Evolutionary conservation across 495 filamentous ascomycete genomes (phyloP).

Genomic region (Xylaria scruposa): DNA sequence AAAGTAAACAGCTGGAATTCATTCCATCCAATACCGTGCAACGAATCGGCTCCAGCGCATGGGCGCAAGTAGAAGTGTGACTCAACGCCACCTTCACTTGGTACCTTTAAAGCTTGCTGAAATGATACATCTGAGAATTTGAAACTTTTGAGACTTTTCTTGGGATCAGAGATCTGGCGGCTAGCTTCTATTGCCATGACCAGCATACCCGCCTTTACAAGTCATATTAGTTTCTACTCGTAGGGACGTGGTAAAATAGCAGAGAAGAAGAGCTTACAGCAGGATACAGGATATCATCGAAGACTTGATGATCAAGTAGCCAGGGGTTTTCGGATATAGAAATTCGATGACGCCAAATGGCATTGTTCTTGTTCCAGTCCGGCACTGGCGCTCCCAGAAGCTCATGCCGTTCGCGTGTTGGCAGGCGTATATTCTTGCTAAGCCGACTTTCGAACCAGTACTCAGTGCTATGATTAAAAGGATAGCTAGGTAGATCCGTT

Average conservation of each 20-base stretch:
- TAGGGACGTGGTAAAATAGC: neutral
- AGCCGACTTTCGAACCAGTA: constrained; percentile 54
- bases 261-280: constrained; percentile 7
- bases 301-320: constrained; percentile 51
- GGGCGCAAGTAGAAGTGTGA: constrained; percentile 41
- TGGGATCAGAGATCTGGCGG: constrained; percentile 40
- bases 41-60: neutral
- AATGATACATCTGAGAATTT: constrained; percentile 35
- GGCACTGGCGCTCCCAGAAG: constrained; percentile 47
- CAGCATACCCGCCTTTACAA: constrained; percentile 47
- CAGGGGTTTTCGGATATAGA: constrained; percentile 49
- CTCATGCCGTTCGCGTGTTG: constrained; percentile 46
- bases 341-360: constrained; percentile 55
- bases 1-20: constrained; percentile 28
- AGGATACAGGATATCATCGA: constrained; percentile 52
- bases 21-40: constrained; percentile 14
- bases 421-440: constrained; percentile 42
- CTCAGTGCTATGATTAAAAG: constrained; percentile 46
- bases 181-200: constrained; percentile 57
- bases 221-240: neutral
- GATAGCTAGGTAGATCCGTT: constrained; percentile 42
- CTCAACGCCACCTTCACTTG: constrained; percentile 42
- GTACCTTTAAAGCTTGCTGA: constrained; percentile 43
- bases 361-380: constrained; percentile 42
- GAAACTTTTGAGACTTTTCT: constrained; percentile 23